Evolutionary conservation across 108 stramenopile species (phyloP).

Genomic region (Fragilariopsis cylindrus): DNA sequence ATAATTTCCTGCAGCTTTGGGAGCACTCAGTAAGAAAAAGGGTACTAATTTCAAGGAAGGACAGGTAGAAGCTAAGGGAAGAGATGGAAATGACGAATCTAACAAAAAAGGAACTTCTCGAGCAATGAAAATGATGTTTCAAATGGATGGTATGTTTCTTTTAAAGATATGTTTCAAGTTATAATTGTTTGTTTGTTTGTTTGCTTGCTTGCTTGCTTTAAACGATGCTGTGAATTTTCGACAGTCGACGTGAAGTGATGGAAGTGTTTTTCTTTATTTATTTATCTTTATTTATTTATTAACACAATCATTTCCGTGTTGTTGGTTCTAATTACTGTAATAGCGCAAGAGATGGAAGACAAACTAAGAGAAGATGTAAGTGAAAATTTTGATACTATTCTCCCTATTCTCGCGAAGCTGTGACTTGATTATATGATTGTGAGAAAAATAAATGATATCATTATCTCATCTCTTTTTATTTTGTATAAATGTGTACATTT

Average conservation of each 20-base stretch:
- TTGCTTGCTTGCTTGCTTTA: background rate
- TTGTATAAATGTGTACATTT: conserved; percentile 6
- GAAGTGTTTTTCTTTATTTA: background rate
- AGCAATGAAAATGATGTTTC: conserved; percentile 89
- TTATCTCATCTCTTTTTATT: background rate
- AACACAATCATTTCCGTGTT: conserved; percentile 59
- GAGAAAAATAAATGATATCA: background rate
- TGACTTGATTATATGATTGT: background rate
- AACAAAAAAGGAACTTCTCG: conserved; percentile 64
- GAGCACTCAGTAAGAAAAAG: conserved; percentile 76
- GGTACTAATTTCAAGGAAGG: conserved; percentile 57
- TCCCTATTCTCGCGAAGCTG: background rate
- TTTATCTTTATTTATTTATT: background rate
- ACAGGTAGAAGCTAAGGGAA: conserved; percentile 73
- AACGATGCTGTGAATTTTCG: background rate
- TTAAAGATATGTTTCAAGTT: background rate
- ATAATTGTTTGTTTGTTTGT: background rate
- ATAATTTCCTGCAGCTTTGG: conserved; percentile 58
- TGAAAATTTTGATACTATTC: background rate
- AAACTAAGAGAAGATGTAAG: conserved; percentile 78
- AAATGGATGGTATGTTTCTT: conserved; percentile 34
- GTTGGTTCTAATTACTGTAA: too few species aligned
- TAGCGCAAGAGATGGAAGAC: conserved; percentile 83
- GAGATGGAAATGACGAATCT: conserved; percentile 68
- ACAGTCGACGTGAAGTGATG: background rate